Conservation (phyloP, 768 basidiomycete species). For the Lentinula detonsa region DNA sequence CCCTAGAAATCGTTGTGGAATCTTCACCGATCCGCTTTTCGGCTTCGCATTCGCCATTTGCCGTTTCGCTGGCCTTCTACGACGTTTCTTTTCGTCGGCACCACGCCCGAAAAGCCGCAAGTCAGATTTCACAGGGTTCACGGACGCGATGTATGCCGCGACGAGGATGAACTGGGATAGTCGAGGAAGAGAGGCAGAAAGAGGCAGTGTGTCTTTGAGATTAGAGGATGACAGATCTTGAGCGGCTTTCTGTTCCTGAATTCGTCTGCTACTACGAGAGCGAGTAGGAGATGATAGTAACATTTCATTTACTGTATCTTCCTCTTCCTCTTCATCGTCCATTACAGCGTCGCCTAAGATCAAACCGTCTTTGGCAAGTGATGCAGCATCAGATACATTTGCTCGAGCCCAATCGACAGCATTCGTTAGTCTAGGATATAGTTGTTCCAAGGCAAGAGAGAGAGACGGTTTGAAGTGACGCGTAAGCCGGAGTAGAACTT, state of each 20-base stretch:
- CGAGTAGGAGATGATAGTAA: background rate
- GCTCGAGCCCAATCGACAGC: conserved; percentile 55
- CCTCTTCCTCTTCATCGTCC: conserved; percentile 7
- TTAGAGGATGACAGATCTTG: background rate
- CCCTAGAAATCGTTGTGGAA: conserved; percentile 74
- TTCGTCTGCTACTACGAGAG: background rate
- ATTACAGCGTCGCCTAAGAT: background rate
- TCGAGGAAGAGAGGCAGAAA: conserved; percentile 41
- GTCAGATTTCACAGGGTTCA: conserved; percentile 79
- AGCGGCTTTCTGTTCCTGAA: background rate
- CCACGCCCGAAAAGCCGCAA: conserved; percentile 78
- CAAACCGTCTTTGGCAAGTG: background rate
- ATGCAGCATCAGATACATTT: conserved; percentile 26
- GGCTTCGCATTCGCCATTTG: conserved; percentile 28
- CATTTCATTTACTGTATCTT: background rate
- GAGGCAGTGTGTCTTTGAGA: conserved; percentile 8
- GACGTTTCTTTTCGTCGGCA: conserved; percentile 56
- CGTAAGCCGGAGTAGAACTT: conserved; percentile 60
- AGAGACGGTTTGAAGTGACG: conserved; percentile 60
- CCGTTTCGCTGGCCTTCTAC: conserved; percentile 35
- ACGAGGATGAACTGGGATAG: conserved; percentile 74
- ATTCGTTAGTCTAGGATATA: conserved; percentile 64
- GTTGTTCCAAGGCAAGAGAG: conserved; percentile 52
- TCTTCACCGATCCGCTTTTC: conserved; percentile 42
- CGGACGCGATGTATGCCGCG: conserved; percentile 76